Percentiles rank a stretch among this genome's conserved stretches.
phyloP scores from a whole-genome alignment of 2,329 filamentous ascomycete genomes.

The Lachnellula subtilissima region DNA sequence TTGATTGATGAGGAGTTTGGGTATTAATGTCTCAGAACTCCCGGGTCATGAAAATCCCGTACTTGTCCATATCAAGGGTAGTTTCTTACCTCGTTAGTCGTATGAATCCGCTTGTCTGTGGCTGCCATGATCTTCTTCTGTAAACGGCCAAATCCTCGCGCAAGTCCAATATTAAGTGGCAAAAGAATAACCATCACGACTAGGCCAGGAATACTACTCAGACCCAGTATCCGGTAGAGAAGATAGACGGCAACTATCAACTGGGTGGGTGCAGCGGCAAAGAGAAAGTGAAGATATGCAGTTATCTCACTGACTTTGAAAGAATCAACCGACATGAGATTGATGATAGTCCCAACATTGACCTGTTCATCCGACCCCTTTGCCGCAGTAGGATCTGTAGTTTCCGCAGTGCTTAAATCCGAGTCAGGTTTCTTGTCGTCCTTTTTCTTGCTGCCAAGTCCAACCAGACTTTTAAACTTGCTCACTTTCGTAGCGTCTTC shows the following conservation, averaged over 20 bases:
- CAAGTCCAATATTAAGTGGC: constrained; percentile 85
- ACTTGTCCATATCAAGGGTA: too few species aligned
- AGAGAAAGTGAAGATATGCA: constrained; percentile 92
- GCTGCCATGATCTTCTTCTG: constrained; percentile 90
- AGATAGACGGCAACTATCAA: constrained; percentile 74
- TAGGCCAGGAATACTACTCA: constrained; percentile 90
- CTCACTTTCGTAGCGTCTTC: constrained; percentile 38
- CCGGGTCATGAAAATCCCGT: too few species aligned
- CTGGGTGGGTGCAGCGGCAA: constrained; percentile 86
- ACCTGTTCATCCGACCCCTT: constrained; percentile 64
- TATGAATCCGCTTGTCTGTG: constrained; percentile 92
- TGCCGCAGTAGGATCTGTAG: constrained; percentile 3
- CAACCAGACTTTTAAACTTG: constrained; percentile 51
- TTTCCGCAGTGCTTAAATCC: constrained; percentile 5
- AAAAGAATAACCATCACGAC: constrained; percentile 83
- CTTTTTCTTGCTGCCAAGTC: constrained; percentile 42
- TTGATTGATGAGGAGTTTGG: too few species aligned
- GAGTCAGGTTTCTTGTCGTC: constrained; percentile 38
- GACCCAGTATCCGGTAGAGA: constrained; percentile 84
- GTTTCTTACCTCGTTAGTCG: constrained; percentile 71
- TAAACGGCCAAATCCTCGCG: constrained; percentile 75
- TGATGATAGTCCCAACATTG: constrained; percentile 97
- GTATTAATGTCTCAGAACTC: too few species aligned
- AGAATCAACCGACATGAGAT: constrained; percentile 98
- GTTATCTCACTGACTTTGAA: constrained; percentile 97